Conservation (phyloP, 2,329 filamentous ascomycete species). For the Phyllosticta citrichinensis region DNA sequence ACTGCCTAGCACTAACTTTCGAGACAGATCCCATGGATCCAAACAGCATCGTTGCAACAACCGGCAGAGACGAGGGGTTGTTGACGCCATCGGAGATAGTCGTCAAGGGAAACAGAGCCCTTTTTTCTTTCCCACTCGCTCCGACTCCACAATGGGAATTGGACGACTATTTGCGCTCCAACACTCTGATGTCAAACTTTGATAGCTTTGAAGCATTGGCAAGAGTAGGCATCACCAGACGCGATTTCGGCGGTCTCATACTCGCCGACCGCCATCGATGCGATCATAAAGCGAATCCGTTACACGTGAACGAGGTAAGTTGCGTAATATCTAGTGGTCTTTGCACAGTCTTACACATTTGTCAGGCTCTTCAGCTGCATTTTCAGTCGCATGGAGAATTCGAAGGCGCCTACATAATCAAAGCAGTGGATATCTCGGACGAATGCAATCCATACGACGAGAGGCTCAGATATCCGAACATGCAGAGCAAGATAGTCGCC, state of each 20-base stretch:
- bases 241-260: neutral
- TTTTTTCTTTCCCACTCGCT: neutral
- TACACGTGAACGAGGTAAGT: neutral
- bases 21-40: neutral
- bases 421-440: conserved; percentile 13
- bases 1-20: neutral
- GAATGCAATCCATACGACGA: conserved; percentile 11
- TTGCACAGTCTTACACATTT: neutral
- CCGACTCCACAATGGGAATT: conserved; percentile 5
- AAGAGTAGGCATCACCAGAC: neutral
- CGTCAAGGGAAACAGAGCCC: neutral
- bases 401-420: conserved; percentile 16
- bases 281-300: no score
- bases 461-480: neutral
- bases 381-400: conserved; percentile 3
- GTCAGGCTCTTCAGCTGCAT: conserved; percentile 10
- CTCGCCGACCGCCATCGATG: neutral
- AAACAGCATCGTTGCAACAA: neutral
- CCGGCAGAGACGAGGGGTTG: neutral
- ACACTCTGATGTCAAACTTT: neutral
- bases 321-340: neutral
- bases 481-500: conserved; percentile 15
- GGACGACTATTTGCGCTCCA: neutral
- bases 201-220: neutral
- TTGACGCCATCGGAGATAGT: neutral